phyloP scores from a whole-genome alignment of 176 grass and related monocot species.

The Avena eriantha region DNA sequence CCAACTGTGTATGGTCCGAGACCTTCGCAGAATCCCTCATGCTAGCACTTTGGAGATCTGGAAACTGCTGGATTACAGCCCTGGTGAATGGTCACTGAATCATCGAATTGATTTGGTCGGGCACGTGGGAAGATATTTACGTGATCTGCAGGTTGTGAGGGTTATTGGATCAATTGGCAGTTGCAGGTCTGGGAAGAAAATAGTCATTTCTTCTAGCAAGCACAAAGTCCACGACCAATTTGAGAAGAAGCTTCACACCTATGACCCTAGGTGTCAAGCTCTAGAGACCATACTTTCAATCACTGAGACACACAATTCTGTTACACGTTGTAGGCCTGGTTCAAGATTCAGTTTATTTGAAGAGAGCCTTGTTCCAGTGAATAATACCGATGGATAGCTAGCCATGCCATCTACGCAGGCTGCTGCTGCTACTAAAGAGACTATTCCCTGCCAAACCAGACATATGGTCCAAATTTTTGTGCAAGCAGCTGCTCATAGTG shows the following conservation, averaged over 20 bases:
- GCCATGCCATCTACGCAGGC: background rate
- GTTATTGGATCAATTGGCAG: constrained; percentile 6
- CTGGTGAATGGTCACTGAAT: background rate
- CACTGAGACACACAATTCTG: background rate
- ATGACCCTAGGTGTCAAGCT: background rate
- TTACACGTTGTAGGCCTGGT: background rate
- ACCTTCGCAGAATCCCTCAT: background rate
- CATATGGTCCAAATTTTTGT: no score
- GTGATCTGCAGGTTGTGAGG: background rate
- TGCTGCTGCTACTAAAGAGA: background rate
- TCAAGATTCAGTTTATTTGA: background rate
- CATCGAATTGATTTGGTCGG: background rate
- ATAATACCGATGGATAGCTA: background rate
- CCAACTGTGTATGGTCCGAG: background rate
- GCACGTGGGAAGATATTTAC: background rate
- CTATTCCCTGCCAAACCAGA: background rate
- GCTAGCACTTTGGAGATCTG: background rate
- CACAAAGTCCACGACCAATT: background rate
- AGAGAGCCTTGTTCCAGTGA: constrained; percentile 1
- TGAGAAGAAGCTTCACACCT: background rate
- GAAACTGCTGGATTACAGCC: background rate
- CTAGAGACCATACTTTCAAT: background rate
- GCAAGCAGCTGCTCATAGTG: no score
- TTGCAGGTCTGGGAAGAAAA: background rate
- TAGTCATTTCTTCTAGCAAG: background rate